Evolutionary conservation across 176 grass and related monocot genomes (phyloP).

Genomic region (Rhynchospora breviuscula): DNA sequence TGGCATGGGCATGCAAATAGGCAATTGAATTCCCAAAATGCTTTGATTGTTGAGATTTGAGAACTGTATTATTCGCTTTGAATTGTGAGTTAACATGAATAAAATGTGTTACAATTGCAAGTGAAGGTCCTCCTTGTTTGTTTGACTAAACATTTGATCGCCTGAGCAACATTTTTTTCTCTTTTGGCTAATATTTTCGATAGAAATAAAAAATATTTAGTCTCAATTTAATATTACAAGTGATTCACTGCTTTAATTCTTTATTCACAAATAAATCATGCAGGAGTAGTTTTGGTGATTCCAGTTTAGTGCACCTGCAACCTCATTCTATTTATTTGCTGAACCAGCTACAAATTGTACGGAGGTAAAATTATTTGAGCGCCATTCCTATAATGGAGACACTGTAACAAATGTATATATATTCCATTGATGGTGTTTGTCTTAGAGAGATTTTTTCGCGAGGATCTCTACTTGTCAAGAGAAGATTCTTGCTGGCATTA

Average conservation of each 20-base stretch:
- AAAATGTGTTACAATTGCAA: background rate
- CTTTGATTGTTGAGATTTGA: background rate
- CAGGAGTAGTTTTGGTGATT: background rate
- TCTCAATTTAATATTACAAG: background rate
- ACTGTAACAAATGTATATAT: background rate
- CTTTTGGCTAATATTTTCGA: background rate
- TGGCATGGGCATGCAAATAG: background rate
- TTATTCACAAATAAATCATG: background rate
- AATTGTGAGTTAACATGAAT: background rate
- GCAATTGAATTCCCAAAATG: background rate
- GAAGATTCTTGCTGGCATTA: background rate
- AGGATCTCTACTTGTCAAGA: background rate
- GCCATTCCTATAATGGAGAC: background rate
- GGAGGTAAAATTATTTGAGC: background rate
- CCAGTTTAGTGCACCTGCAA: background rate
- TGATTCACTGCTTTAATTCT: background rate
- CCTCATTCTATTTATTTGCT: background rate
- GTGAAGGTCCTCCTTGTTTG: background rate
- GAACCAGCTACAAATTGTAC: background rate
- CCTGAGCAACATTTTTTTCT: background rate
- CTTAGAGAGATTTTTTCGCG: background rate
- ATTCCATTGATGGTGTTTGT: background rate
- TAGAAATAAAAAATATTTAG: background rate
- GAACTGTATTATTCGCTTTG: background rate
- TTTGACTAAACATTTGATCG: background rate